Evolutionary conservation across 179 eudicot species (phyloP).

Genomic region (Amaranthus tricolor): DNA sequence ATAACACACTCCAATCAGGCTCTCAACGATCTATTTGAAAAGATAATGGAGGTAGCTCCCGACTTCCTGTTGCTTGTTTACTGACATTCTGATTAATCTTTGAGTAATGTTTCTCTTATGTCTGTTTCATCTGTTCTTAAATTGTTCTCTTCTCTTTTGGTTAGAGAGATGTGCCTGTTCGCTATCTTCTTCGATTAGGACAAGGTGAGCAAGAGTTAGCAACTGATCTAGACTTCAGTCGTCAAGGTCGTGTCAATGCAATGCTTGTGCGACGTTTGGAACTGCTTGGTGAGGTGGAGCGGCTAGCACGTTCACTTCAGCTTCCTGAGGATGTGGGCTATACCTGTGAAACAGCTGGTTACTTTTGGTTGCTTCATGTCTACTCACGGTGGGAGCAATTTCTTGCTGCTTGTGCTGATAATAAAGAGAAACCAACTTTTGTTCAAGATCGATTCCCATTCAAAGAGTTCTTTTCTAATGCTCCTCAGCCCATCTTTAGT

Average conservation of each 20-base stretch:
- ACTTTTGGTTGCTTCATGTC: constrained; percentile 95
- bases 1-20: constrained; percentile 99
- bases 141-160: constrained; percentile 14
- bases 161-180: constrained; percentile 98
- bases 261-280: constrained; percentile 95
- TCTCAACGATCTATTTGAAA: constrained; percentile 90
- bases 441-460: constrained; percentile 84
- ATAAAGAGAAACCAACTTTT: constrained; percentile 66
- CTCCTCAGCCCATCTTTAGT: constrained; percentile 79
- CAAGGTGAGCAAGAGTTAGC: constrained; percentile 99
- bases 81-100: constrained; percentile 15
- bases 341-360: constrained; percentile 97
- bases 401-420: constrained; percentile 76
- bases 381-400: constrained; percentile 98
- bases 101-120: not conserved
- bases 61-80: constrained; percentile 1
- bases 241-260: constrained; percentile 97
- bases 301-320: constrained; percentile 91
- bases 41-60: constrained; percentile 81
- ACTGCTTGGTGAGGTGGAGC: constrained; percentile 90
- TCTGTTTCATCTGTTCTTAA: constrained; percentile 7
- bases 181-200: constrained; percentile 96
- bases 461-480: constrained; percentile 75
- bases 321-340: constrained; percentile 97
- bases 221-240: constrained; percentile 95